These are phyloP conservation scores for Fraxinus cuspidata DNA, from an alignment of 257 asterid species.

Conservation along the genomic window DNA sequence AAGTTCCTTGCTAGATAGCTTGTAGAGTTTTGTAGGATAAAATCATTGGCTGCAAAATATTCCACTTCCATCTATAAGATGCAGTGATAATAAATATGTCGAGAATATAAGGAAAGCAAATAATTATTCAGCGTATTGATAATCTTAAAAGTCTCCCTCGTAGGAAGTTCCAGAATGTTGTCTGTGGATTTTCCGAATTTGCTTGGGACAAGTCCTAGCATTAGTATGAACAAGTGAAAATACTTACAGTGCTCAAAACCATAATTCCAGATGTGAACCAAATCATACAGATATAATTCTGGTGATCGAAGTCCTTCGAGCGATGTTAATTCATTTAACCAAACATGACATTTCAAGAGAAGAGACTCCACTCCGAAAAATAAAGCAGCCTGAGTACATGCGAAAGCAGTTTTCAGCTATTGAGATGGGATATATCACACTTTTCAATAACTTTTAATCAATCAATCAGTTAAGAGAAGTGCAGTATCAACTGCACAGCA, in stretches of 20 bases:
- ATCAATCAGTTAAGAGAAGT: conserved; percentile 1
- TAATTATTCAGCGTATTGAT: neutral
- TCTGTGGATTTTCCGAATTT: too few species aligned
- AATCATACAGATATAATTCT: conserved; percentile 47
- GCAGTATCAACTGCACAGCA: neutral
- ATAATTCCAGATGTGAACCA: conserved; percentile 63
- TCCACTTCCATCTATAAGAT: conserved; percentile 70
- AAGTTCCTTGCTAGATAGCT: conserved; percentile 78
- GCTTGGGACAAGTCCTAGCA: too few species aligned
- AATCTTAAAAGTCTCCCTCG: conserved; percentile 6
- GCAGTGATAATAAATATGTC: conserved; percentile 33
- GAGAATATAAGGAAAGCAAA: conserved; percentile 22
- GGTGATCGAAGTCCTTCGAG: conserved; percentile 39
- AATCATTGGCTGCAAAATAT: conserved; percentile 77
- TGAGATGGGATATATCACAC: conserved; percentile 20
- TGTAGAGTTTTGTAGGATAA: conserved; percentile 51
- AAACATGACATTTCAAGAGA: conserved; percentile 56
- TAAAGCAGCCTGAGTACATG: conserved; percentile 64
- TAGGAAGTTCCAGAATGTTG: too few species aligned
- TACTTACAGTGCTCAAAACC: conserved; percentile 68
- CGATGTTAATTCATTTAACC: conserved; percentile 66
- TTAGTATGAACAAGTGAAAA: conserved; percentile 6
- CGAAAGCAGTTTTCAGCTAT: conserved; percentile 23
- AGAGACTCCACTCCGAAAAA: conserved; percentile 84
- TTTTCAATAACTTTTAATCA: conserved; percentile 6